Evolutionary conservation across 2,329 filamentous ascomycete species (phyloP).

Genomic region (Paecilomyces niveus): DNA sequence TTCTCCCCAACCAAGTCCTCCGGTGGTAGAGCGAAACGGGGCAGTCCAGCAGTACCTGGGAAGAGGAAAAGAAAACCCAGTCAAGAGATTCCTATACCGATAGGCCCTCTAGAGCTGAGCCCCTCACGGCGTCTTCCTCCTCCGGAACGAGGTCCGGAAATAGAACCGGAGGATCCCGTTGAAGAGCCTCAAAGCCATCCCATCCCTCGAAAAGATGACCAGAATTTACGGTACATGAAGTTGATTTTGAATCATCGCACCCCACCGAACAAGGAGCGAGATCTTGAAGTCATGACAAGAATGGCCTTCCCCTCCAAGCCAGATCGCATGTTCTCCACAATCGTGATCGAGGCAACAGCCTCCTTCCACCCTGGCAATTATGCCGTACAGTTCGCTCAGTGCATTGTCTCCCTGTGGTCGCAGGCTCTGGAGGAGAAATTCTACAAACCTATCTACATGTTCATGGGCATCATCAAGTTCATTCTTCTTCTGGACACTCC

Average conservation of each 20-base stretch:
- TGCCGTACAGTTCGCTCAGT: constrained; percentile 41
- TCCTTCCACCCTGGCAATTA: constrained; percentile 38
- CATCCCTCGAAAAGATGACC: constrained; percentile 15
- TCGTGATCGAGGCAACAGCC: constrained; percentile 47
- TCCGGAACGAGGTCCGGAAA: background rate
- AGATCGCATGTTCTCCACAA: constrained; percentile 43
- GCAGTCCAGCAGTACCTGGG: constrained; percentile 49
- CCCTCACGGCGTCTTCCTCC: constrained; percentile 6
- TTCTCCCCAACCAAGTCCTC: constrained; percentile 48
- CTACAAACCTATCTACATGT: constrained; percentile 35
- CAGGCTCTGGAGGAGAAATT: constrained; percentile 49
- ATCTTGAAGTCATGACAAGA: constrained; percentile 48
- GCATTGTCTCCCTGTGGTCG: constrained; percentile 49
- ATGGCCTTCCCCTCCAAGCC: constrained; percentile 48
- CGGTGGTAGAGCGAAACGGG: constrained; percentile 39
- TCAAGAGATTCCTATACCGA: constrained; percentile 46
- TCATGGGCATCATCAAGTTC: constrained; percentile 34
- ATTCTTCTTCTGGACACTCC: constrained; percentile 34
- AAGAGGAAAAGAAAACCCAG: constrained; percentile 51
- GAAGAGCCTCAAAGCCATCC: constrained; percentile 18
- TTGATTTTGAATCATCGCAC: constrained; percentile 50
- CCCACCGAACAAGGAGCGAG: constrained; percentile 40
- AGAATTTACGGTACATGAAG: constrained; percentile 41
- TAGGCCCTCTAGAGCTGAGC: constrained; percentile 35
- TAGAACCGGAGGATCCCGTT: constrained; percentile 11